Base-by-base conservation (phyloP, 306 rosid genomes). In the Pueraria montana region DNA sequence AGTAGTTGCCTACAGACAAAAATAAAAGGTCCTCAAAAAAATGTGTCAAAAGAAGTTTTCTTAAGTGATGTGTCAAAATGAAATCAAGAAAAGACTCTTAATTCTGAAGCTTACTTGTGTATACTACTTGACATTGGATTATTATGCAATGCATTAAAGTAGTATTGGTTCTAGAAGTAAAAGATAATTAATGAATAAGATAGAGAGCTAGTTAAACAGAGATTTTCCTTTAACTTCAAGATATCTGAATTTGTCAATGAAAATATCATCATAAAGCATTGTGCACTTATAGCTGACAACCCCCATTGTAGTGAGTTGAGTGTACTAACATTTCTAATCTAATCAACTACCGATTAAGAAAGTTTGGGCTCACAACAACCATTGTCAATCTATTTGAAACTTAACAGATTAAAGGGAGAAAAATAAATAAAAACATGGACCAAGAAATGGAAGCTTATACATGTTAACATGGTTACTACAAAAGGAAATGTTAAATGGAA, bases 1-100 rank as follows among this genome's bases (percentile, higher is more conserved):
- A 85, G 50, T 4, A 96, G 88, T 92, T 80, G 95, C 97, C 99
- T 96, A 84, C 84, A 90, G n/a, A 76, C 83, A 78, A 24, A 30
- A 34, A 49, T 32, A 46, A 21, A 56, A 56, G 21, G 73, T 11
- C 17, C 32, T 18, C 48, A 82, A 48, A 76, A 12, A 53, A 42
- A 21, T 76, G 69, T 58, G n/a, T 61, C 59, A 13, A 36, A 75
- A 56, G 49, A 11, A 43, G 76, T 59, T 24, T 66, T 78, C 38
- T 20, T 16, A 66, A 23, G 6, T n/a, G 36, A 42, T 75, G 38
- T 11, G 55, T 34, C 56, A 43, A 70, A 76, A 32, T 63, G 7
- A 6, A 7, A 20, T 70, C 48, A 20, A 55, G 6, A 26, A 17
- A 20, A 17, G 49, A 64, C 43, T 11, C 83, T 23, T 65, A 82